phyloP scores from a whole-genome alignment of 2,329 filamentous ascomycete genomes.

The Beauveria pseudobassiana region DNA sequence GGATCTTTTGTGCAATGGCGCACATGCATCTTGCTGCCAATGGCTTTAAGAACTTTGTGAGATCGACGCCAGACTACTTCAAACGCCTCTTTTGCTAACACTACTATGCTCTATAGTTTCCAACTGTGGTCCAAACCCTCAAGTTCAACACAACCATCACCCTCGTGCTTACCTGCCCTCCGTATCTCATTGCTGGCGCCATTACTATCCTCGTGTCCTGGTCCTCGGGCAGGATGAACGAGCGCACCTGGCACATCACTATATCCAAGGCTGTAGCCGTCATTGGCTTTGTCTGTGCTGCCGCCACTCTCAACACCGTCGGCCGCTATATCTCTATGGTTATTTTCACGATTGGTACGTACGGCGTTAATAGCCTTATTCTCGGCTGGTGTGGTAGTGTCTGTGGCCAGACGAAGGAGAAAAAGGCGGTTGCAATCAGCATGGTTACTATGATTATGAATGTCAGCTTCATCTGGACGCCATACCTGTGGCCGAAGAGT shows the following conservation, averaged over 20 bases:
- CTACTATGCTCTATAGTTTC: slow-evolving; percentile 18
- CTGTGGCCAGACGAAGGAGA: slow-evolving; percentile 34
- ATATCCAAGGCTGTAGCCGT: slow-evolving; percentile 31
- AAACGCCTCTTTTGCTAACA: neutral
- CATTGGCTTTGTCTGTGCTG: slow-evolving; percentile 28
- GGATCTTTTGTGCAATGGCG: slow-evolving; percentile 41
- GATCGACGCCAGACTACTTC: neutral
- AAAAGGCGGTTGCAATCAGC: slow-evolving; percentile 34
- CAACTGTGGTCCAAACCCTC: slow-evolving; percentile 38
- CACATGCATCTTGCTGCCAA: slow-evolving; percentile 42
- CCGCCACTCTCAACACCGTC: slow-evolving; percentile 18
- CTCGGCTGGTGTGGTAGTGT: slow-evolving; percentile 31
- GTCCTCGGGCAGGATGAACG: slow-evolving; percentile 33
- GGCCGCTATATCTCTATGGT: slow-evolving; percentile 24
- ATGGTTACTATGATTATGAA: slow-evolving; percentile 21
- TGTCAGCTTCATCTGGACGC: slow-evolving; percentile 32
- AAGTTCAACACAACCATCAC: slow-evolving; percentile 40
- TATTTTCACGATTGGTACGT: slow-evolving; percentile 25
- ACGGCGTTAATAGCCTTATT: slow-evolving; percentile 30
- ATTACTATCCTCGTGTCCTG: slow-evolving; percentile 19
- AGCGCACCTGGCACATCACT: slow-evolving; percentile 37
- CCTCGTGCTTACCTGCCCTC: slow-evolving; percentile 37
- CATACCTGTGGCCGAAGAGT: slow-evolving; percentile 32
- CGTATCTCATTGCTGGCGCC: slow-evolving; percentile 24
- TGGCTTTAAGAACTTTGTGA: slow-evolving; percentile 34